Conservation (phyloP, 495 filamentous ascomycete genomes). For the Endocarpon pusillum region DNA sequence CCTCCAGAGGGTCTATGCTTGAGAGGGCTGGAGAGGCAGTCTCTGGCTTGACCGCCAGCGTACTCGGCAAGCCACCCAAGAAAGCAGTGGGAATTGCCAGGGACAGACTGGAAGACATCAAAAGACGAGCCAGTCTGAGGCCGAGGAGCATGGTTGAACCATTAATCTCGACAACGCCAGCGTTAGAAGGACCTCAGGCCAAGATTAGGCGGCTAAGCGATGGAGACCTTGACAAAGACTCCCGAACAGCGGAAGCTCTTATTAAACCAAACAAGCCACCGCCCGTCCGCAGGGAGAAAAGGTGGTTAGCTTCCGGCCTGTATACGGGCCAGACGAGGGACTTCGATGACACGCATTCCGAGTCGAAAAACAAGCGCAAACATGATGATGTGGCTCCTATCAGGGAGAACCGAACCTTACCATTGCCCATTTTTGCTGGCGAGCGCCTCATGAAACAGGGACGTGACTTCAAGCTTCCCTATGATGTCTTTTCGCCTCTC, state of each 20-base stretch:
- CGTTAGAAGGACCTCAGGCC: conserved; percentile 16
- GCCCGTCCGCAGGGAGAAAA: conserved; percentile 34
- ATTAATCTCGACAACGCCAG: conserved; percentile 14
- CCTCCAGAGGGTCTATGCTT: conserved; percentile 25
- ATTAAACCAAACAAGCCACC: conserved; percentile 23
- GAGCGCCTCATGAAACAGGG: conserved; percentile 41
- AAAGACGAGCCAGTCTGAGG: conserved; percentile 24
- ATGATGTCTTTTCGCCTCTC: conserved; percentile 72
- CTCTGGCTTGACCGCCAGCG: conserved; percentile 22
- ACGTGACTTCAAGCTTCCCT: conserved; percentile 76
- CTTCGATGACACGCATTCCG: conserved; percentile 43
- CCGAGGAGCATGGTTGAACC: conserved; percentile 17
- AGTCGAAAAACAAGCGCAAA: conserved; percentile 43
- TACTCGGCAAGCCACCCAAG: conserved; percentile 38
- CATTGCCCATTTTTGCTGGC: conserved; percentile 52
- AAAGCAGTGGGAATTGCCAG: conserved; percentile 26
- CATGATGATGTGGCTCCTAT: conserved; percentile 26
- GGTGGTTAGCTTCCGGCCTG: conserved; percentile 67
- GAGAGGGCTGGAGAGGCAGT: conserved; percentile 27
- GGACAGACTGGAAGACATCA: conserved; percentile 16
- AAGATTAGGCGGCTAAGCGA: conserved; percentile 35
- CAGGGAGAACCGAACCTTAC: conserved; percentile 32
- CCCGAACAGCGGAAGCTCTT: conserved; percentile 20
- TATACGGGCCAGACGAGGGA: conserved; percentile 68
- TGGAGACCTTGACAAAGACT: conserved; percentile 21